Percentiles rank a stretch among this genome's conserved stretches.
phyloP scores from a whole-genome alignment of 768 basidiomycete species.

The Naematelia encephala region DNA sequence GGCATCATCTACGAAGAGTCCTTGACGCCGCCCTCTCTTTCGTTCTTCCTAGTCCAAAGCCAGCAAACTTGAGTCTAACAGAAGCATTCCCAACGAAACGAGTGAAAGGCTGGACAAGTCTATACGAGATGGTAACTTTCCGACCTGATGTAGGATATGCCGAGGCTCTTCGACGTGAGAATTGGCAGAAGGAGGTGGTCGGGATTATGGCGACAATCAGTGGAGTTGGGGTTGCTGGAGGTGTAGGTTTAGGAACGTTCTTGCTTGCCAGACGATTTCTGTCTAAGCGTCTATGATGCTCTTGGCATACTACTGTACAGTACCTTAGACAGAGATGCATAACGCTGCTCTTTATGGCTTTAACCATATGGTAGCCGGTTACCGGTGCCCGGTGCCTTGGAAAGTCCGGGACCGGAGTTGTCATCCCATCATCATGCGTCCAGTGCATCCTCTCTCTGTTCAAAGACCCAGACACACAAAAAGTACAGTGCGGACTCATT shows the following conservation, averaged over 20 bases:
- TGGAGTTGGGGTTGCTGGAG: conserved; percentile 14
- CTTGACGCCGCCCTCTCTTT: conserved; percentile 63
- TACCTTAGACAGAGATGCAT: too few relatives aligned
- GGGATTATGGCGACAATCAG: conserved; percentile 19
- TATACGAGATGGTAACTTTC: conserved; percentile 98
- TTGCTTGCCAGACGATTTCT: background rate
- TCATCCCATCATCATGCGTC: background rate
- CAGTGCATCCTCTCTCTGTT: too few relatives aligned
- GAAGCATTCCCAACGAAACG: conserved; percentile 61
- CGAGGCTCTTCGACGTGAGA: conserved; percentile 68
- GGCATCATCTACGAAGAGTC: conserved; percentile 73
- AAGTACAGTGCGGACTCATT: too few relatives aligned
- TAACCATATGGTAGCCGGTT: too few relatives aligned
- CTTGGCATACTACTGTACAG: background rate
- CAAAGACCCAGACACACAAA: too few relatives aligned
- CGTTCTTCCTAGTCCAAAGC: conserved; percentile 34
- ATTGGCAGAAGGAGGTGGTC: conserved; percentile 66
- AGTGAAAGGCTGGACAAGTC: conserved; percentile 78
- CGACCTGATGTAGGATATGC: conserved; percentile 90
- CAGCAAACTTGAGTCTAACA: conserved; percentile 13
- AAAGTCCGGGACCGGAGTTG: background rate
- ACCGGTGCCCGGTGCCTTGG: background rate
- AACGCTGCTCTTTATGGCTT: too few relatives aligned
- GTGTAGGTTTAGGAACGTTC: background rate
- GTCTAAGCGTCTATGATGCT: background rate